These are phyloP conservation scores for Leishmania aethiopica DNA, from an alignment of 208 protist species.

Conservation along the genomic window DNA sequence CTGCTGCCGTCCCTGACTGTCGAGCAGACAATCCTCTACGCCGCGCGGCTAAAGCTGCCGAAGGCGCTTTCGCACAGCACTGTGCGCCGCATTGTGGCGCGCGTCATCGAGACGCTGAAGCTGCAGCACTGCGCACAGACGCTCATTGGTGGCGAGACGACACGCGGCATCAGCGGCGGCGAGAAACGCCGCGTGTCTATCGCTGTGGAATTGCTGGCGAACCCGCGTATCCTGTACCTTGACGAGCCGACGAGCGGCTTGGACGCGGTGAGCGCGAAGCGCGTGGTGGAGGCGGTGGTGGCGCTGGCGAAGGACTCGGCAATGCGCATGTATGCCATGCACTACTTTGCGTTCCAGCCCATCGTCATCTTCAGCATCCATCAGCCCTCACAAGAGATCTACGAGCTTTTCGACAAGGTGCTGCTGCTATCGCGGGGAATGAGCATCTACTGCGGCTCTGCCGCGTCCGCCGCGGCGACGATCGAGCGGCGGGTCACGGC, in stretches of 20 bases:
- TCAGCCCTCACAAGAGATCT: slow-evolving; percentile 91
- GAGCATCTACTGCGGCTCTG: slow-evolving; percentile 87
- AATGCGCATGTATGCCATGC: slow-evolving; percentile 76
- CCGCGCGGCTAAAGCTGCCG: slow-evolving; percentile 90
- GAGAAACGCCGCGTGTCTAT: slow-evolving; percentile 92
- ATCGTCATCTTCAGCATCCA: slow-evolving; percentile 94
- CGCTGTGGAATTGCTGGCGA: slow-evolving; percentile 90
- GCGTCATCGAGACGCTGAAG: slow-evolving; percentile 67
- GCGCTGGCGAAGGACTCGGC: slow-evolving; percentile 82
- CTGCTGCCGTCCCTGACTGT: slow-evolving; percentile 89
- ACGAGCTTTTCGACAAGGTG: slow-evolving; percentile 86
- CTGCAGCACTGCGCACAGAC: slow-evolving; percentile 83
- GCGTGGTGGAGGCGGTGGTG: slow-evolving; percentile 82
- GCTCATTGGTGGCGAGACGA: slow-evolving; percentile 63
- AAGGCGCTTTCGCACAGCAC: slow-evolving; percentile 67
- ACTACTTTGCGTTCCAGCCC: slow-evolving; percentile 88
- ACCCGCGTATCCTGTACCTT: slow-evolving; percentile 91
- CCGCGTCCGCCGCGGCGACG: slow-evolving; percentile 48
- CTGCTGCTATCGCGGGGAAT: slow-evolving; percentile 84
- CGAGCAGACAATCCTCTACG: slow-evolving; percentile 86
- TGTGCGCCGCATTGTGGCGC: slow-evolving; percentile 67
- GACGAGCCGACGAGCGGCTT: slow-evolving; percentile 93
- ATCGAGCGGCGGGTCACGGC: slow-evolving; percentile 60
- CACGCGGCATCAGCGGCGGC: slow-evolving; percentile 91
- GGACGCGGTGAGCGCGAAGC: slow-evolving; percentile 82